Base-by-base conservation (phyloP, 139 green algal species). In the Desmodesmus armatus region DNA sequence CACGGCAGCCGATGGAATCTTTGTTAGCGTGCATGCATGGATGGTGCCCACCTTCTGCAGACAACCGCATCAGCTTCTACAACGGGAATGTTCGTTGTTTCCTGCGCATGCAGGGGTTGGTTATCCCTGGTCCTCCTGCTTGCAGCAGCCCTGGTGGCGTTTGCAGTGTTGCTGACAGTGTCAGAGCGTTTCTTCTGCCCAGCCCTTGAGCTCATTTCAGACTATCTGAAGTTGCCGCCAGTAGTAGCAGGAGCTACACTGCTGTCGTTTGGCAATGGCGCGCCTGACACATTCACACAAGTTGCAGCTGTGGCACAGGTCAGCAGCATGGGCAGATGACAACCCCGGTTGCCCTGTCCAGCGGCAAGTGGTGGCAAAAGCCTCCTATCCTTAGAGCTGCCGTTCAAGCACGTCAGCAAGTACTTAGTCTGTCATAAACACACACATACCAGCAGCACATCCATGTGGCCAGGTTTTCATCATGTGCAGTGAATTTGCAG, bases 281-380 rank as follows among this genome's bases (percentile, higher is more conserved):
- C 91, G 3, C 89, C 93, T 0, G 93, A 96, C 84, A 62, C 93
- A n/a, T 93, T 94, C 85, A 93, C 91, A n/a, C 88, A 94, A 82
- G 69, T 96, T 2, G 83, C 90, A 0, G 88, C 89, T 39, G 65
- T 89, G 3, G 60, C 27, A 0, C 63, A 72, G 74, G 86, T 82
- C 80, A n/a, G n/a, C n/a, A n/a, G n/a, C n/a, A n/a, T n/a, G n/a
- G n/a, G n/a, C n/a, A n/a, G n/a, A n/a, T n/a, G n/a, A n/a, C n/a
- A n/a, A n/a, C n/a, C n/a, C n/a, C n/a, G n/a, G n/a, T n/a, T n/a
- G n/a, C n/a, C n/a, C n/a, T n/a, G n/a, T n/a, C n/a, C n/a, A n/a
- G n/a, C n/a, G n/a, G n/a, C n/a, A n/a, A n/a, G n/a, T n/a, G n/a
- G n/a, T n/a, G n/a, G n/a, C n/a, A n/a, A n/a, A n/a, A n/a, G n/a